These are phyloP conservation scores for Aurantiochytrium sp. DNA, from an alignment of 108 stramenopile species.

Conservation along the genomic window DNA sequence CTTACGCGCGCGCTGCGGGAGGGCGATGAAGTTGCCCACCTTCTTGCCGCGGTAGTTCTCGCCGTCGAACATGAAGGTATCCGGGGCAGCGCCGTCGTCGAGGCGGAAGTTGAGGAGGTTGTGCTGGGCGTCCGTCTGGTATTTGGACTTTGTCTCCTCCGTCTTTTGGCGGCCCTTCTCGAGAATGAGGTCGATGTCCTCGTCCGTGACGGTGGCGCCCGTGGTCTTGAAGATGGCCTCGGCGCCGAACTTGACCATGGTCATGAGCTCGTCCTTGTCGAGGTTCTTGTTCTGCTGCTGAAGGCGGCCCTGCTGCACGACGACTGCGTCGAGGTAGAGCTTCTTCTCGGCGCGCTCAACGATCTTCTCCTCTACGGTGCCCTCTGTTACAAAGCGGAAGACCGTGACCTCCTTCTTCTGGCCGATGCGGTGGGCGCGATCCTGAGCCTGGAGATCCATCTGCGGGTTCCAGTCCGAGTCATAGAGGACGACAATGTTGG, in stretches of 20 bases:
- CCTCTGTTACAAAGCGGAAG: conserved; percentile 92
- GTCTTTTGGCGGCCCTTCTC: conserved; percentile 85
- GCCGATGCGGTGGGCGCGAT: conserved; percentile 90
- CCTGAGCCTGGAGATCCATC: conserved; percentile 95
- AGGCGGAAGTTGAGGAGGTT: conserved; percentile 84
- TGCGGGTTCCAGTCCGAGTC: conserved; percentile 91
- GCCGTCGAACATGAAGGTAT: conserved; percentile 69
- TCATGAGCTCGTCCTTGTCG: conserved; percentile 89
- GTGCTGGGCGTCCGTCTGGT: conserved; percentile 89
- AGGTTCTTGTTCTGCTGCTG: conserved; percentile 79
- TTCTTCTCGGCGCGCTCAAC: conserved; percentile 96
- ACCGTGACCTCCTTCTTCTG: conserved; percentile 97
- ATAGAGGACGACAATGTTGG: conserved; percentile 95
- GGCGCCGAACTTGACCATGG: conserved; percentile 96
- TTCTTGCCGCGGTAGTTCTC: conserved; percentile 76
- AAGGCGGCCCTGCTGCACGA: conserved; percentile 91
- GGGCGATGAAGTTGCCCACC: conserved; percentile 77
- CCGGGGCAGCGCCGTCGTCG: conserved; percentile 72
- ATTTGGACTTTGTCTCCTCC: conserved; percentile 72
- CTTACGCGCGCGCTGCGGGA: conserved; percentile 93
- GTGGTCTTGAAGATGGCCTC: conserved; percentile 87
- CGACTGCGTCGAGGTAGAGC: conserved; percentile 96
- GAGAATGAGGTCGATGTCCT: conserved; percentile 95
- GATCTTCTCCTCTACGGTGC: conserved; percentile 97
- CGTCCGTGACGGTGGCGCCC: conserved; percentile 78